Evolutionary conservation across 2,329 filamentous ascomycete species (phyloP).

Genomic region (Leptographium galeiforme): DNA sequence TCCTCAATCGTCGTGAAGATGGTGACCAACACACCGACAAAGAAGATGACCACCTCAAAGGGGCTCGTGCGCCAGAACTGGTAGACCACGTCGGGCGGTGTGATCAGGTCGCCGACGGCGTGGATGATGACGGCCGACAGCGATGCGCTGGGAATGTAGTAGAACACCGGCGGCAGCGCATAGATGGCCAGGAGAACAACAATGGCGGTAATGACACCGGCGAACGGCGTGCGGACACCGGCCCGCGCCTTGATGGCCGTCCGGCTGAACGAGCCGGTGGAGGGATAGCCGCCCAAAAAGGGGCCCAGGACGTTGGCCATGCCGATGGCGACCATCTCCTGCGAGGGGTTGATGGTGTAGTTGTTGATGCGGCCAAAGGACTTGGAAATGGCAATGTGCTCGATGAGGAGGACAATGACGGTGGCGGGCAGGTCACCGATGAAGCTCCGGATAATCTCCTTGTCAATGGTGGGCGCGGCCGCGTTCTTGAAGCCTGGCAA

Average conservation of each 20-base stretch:
- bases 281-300: slow-evolving; percentile 84
- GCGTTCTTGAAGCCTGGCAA: slow-evolving; percentile 61
- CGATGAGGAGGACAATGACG: slow-evolving; percentile 85
- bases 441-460: slow-evolving; percentile 53
- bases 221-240: slow-evolving; percentile 66
- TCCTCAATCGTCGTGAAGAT: slow-evolving; percentile 82
- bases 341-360: slow-evolving; percentile 90
- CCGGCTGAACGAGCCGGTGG: slow-evolving; percentile 60
- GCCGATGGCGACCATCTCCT: slow-evolving; percentile 91
- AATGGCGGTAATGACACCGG: slow-evolving; percentile 63
- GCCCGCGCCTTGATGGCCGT: slow-evolving; percentile 79
- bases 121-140: slow-evolving; percentile 72
- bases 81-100: slow-evolving; percentile 79
- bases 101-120: slow-evolving; percentile 73
- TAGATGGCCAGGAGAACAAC: slow-evolving; percentile 69
- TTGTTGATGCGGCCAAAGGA: slow-evolving; percentile 97
- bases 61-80: slow-evolving; percentile 93
- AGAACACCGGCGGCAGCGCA: slow-evolving; percentile 64
- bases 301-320: slow-evolving; percentile 82
- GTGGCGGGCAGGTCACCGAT: slow-evolving; percentile 63
- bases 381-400: slow-evolving; percentile 96
- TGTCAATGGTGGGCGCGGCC: slow-evolving; percentile 57
- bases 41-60: slow-evolving; percentile 82
- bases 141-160: slow-evolving; percentile 61
- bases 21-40: slow-evolving; percentile 80